Conservation (phyloP, 1,139 yeast species). For the Diutina ranongensis region DNA sequence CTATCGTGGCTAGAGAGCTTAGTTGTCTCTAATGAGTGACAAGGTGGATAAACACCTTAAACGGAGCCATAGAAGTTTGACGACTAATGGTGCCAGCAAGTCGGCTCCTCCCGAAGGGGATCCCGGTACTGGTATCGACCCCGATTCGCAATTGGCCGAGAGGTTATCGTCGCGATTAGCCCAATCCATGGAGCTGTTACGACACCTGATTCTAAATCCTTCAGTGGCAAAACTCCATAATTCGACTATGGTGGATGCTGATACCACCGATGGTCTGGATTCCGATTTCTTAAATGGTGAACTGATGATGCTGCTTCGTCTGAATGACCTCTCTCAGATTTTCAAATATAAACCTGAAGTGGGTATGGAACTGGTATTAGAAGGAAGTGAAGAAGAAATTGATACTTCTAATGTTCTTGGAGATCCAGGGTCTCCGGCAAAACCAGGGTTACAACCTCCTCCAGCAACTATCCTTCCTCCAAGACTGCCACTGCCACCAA, state of each 20-base stretch:
- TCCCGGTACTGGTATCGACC: neutral
- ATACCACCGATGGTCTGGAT: neutral
- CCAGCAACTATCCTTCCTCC: neutral
- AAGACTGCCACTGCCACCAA: neutral
- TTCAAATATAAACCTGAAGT: neutral
- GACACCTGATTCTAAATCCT: neutral
- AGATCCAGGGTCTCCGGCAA: neutral
- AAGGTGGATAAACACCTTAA: neutral
- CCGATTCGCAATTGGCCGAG: neutral
- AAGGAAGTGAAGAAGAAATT: neutral
- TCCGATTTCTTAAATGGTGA: neutral
- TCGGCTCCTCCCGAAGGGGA: neutral
- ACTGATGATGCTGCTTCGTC: neutral
- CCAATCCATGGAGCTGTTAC: slow-evolving; percentile 1
- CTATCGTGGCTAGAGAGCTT: too few species aligned
- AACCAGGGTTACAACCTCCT: neutral
- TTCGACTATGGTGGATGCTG: neutral
- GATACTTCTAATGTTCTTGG: neutral
- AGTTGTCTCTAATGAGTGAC: neutral
- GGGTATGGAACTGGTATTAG: slow-evolving; percentile 2
- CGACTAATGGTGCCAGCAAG: neutral
- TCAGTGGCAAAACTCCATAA: neutral
- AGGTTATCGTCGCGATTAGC: neutral
- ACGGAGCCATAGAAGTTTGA: neutral
- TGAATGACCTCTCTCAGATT: neutral